Conservation (phyloP, 495 filamentous ascomycete species). For the Lentithecium fluviatile region DNA sequence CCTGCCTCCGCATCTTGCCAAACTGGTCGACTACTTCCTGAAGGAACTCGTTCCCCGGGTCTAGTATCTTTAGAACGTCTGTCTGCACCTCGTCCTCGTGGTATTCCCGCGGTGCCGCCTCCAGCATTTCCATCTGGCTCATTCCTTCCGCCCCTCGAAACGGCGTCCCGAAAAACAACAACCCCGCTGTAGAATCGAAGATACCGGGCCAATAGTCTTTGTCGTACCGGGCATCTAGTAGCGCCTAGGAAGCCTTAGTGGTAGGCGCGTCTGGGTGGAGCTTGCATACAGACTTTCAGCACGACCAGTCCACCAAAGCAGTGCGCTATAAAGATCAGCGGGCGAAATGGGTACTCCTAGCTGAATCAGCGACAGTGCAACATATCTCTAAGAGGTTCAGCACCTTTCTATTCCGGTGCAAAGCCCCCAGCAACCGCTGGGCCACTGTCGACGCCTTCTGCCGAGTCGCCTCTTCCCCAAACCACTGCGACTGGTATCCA, state of each 20-base stretch:
- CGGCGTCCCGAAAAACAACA: slow-evolving; percentile 16
- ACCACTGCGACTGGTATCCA: slow-evolving; percentile 35
- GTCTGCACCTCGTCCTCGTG: slow-evolving; percentile 13
- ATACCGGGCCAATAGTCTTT: slow-evolving; percentile 9
- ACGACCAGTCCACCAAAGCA: slow-evolving; percentile 10
- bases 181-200: slow-evolving; percentile 7
- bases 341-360: slow-evolving; percentile 13
- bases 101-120: slow-evolving; percentile 9
- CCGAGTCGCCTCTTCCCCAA: slow-evolving; percentile 24
- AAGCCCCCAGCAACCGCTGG: slow-evolving; percentile 10
- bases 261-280: background rate
- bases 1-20: slow-evolving; percentile 6
- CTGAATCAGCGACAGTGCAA: slow-evolving; percentile 1
- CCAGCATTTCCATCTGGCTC: slow-evolving; percentile 17
- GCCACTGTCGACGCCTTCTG: slow-evolving; percentile 27
- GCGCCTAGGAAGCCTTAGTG: slow-evolving; percentile 12
- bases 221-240: slow-evolving; percentile 9
- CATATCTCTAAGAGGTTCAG: background rate
- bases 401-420: slow-evolving; percentile 15
- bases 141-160: slow-evolving; percentile 18
- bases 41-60: slow-evolving; percentile 17
- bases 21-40: slow-evolving; percentile 19
- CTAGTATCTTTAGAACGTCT: slow-evolving; percentile 17
- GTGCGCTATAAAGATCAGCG: slow-evolving; percentile 18
- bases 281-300: slow-evolving; percentile 21